Evolutionary conservation across 352 stramenopile genomes (phyloP), one percentile per base, ranked within the genome.

Genomic region (Achlya hypogyna): DNA sequence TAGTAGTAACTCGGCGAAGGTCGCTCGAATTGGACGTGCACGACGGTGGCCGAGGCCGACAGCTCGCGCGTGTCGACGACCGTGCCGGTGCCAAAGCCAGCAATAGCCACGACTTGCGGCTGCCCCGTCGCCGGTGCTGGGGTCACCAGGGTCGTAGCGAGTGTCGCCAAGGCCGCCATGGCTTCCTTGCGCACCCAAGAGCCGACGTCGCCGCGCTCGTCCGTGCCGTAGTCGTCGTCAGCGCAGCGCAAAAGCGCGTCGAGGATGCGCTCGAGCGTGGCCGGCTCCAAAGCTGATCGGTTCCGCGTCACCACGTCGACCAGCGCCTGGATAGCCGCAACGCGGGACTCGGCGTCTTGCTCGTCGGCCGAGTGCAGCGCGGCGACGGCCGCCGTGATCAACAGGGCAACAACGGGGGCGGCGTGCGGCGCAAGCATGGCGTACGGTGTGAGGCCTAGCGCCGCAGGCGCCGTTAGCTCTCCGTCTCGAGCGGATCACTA

Each of bases 131-230:
- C 31, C 27, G 54, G 20, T 49, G 18, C 6, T 25, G 25, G n/a
- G 16, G 22, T 16, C 14, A 20, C 1, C 47, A 45, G 23, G 3
- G 28, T 29, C 18, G 20, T 22, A 25, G 31, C 16, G 18, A 67
- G 12, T 3, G 73, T 74, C 65, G 96, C 80, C 9, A 98, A 74
- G 12, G 86, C 94, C 28, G 93, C 60, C 82, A 99, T 97, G 18
- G 96, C 93, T 69, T 89, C 92, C 69, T 96, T 96, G 40, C 97
- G 84, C 43, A 96, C 95, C 96, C 96, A 99, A 12, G 96, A 99
- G 12, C 97, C 97, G 22, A 99, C 95, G 77, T 99, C 97, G 5
- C 97, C 97, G 45, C 97, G 86, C 75, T 98, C 95, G 77, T 99
- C 96, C 10, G 95, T 86, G 25, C 86, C 93, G 73, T 99, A 99